A percentile compares a stretch with the other conserved stretches of the same genome.
These are phyloP conservation scores for Yarrowia phangngaensis DNA, from an alignment of 805 yeast species.

Conservation along the genomic window DNA sequence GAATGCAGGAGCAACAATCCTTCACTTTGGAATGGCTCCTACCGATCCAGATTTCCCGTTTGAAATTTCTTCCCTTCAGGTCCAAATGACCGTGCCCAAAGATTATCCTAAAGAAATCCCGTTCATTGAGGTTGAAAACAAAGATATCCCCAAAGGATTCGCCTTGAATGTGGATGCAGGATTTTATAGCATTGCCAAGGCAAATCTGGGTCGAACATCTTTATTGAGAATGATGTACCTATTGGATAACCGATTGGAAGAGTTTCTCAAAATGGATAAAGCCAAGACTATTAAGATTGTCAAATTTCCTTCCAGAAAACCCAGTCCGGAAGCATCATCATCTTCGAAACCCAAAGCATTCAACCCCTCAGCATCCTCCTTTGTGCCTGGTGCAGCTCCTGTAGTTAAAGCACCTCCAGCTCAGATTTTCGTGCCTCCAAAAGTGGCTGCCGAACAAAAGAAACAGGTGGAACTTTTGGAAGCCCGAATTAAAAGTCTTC, in stretches of 20 bases:
- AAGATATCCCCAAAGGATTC: constrained; percentile 66
- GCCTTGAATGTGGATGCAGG: constrained; percentile 66
- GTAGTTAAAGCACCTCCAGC: neutral
- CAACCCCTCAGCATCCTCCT: constrained; percentile 2
- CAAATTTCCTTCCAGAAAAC: constrained; percentile 32
- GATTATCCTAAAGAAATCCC: constrained; percentile 54
- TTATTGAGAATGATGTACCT: constrained; percentile 53
- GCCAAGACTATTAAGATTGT: constrained; percentile 61
- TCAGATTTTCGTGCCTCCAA: constrained; percentile 30
- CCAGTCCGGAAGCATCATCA: neutral
- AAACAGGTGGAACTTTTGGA: constrained; percentile 28
- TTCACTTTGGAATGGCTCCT: constrained; percentile 41
- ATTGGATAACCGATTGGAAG: constrained; percentile 57
- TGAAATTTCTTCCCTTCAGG: constrained; percentile 52
- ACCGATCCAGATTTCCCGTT: constrained; percentile 73
- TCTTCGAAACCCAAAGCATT: constrained; percentile 3
- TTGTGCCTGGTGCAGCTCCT: neutral
- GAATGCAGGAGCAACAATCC: constrained; percentile 18
- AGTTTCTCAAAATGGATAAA: constrained; percentile 55
- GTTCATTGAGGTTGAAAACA: constrained; percentile 54
- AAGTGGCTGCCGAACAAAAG: constrained; percentile 29
- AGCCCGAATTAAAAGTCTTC: constrained; percentile 7
- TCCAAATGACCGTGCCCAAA: constrained; percentile 54
- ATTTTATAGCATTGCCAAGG: constrained; percentile 47
- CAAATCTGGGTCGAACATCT: constrained; percentile 40